Evolutionary conservation across 441 rosid genomes (phyloP), one percentile per base, ranked within the genome.

Genomic region (Pelargonium myrrhifolium): DNA sequence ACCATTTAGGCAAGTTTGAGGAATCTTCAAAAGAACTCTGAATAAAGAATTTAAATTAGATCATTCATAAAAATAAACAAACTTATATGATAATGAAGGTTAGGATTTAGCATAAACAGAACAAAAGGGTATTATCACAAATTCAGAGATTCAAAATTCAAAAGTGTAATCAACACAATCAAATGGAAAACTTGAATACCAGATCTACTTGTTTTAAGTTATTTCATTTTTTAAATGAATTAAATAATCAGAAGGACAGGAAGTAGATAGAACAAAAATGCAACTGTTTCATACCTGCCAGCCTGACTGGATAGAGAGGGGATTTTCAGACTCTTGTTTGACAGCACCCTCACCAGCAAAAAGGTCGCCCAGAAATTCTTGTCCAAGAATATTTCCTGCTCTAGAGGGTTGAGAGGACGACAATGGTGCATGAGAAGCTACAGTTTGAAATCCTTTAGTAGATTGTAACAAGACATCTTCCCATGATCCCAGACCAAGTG

Each of bases 231-330:
- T 3, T 31, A 31, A 31, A 31, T 31, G 37, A 31, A 31, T 7
- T 3, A 31, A 31, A 6, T 31, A 31, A 31, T 7, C 7, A 31
- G 37, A 31, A 31, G 37, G 6, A 31, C 37, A 31, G 37, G 37
- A 31, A 56, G 56, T 20, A 49, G 39, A 45, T 6, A 37, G 40
- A 65, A 51, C 47, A 65, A 43, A 51, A 49, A 53, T 10, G 26
- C 51, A 76, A 45, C 43, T 68, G 15, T 55, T 56, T 45, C 70
- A 18, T 82, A 90, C 98, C 97, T 92, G 93, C 90, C 88, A 86
- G 77, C 81, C 80, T 66, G 80, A 71, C 75, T 87, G 90, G 49
- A 72, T 58, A 24, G 79, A 75, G 60, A 76, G 67, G 78, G 85
- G 81, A 79, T 79, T 72, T 70, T 72, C 83, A 49, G 72, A 64